These are phyloP conservation scores for Chloranthus sessilifolius DNA, from an alignment of 164 flowering plant genomes.

Conservation along the genomic window DNA sequence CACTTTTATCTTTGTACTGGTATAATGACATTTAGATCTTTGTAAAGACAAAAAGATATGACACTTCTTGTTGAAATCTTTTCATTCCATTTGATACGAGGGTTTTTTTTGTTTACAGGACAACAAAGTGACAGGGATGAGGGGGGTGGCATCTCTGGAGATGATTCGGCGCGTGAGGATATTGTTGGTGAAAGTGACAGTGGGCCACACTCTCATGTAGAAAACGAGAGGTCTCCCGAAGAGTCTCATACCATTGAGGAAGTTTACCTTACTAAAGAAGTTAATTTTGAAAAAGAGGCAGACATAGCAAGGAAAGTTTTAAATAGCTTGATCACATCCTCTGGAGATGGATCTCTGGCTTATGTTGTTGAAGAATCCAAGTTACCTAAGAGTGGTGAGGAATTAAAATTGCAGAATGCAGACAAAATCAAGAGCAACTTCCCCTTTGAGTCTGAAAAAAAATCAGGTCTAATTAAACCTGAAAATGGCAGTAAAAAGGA, in stretches of 20 bases:
- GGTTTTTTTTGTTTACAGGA: constrained; percentile 36
- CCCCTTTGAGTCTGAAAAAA: constrained; percentile 20
- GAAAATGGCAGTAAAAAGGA: constrained; percentile 25
- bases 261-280: constrained; percentile 21
- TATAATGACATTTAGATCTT: not conserved
- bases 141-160: constrained; percentile 37
- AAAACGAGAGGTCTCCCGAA: constrained; percentile 20
- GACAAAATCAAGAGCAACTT: not conserved
- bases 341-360: constrained; percentile 26
- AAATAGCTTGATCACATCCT: constrained; percentile 48
- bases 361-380: constrained; percentile 19
- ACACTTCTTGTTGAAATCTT: no score
- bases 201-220: constrained; percentile 15
- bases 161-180: constrained; percentile 37
- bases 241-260: constrained; percentile 23
- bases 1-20: not conserved
- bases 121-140: constrained; percentile 21
- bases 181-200: constrained; percentile 23
- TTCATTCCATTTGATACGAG: no score
- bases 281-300: constrained; percentile 64
- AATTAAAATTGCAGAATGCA: constrained; percentile 9
- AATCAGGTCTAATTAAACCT: constrained; percentile 15
- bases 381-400: constrained; percentile 14
- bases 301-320: constrained; percentile 72
- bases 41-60: no score